A percentile compares a stretch with the other conserved stretches of the same genome.
phyloP scores from a whole-genome alignment of 257 asterid genomes.

The Linaria vulgaris region DNA sequence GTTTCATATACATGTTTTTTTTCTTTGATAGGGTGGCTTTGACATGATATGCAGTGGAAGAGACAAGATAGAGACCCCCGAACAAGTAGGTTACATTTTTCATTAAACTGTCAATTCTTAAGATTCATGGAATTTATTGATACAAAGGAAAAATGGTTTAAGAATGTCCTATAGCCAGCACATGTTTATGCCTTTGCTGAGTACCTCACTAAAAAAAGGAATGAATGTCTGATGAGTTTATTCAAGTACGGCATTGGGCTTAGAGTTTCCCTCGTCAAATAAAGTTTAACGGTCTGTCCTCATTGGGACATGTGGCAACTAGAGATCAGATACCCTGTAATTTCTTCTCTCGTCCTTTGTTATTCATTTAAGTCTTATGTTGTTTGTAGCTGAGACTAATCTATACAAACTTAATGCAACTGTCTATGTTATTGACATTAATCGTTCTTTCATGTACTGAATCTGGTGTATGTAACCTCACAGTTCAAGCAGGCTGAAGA shows the following conservation, averaged over 20 bases:
- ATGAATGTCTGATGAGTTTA: no score
- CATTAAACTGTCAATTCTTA: neutral
- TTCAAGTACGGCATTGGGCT: no score
- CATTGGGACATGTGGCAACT: neutral
- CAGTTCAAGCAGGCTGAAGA: constrained; percentile 98
- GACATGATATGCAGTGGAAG: constrained; percentile 98
- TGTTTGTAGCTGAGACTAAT: no score
- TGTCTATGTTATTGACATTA: neutral
- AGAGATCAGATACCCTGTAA: neutral
- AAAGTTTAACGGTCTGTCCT: neutral
- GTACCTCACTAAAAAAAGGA: no score
- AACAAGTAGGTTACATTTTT: constrained; percentile 56
- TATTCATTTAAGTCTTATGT: neutral
- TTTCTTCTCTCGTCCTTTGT: neutral
- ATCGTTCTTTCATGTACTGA: neutral
- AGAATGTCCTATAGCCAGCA: no score
- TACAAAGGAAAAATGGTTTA: no score
- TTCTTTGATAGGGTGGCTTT: constrained; percentile 81
- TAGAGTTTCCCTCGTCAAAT: neutral
- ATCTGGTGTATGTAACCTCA: neutral
- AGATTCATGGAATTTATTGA: neutral
- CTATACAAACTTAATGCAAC: no score
- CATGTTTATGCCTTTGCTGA: no score
- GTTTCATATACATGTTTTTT: no score
- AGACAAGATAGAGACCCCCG: constrained; percentile 99